phyloP scores from a whole-genome alignment of 2,329 filamentous ascomycete species.

The Ascochyta lentis region DNA sequence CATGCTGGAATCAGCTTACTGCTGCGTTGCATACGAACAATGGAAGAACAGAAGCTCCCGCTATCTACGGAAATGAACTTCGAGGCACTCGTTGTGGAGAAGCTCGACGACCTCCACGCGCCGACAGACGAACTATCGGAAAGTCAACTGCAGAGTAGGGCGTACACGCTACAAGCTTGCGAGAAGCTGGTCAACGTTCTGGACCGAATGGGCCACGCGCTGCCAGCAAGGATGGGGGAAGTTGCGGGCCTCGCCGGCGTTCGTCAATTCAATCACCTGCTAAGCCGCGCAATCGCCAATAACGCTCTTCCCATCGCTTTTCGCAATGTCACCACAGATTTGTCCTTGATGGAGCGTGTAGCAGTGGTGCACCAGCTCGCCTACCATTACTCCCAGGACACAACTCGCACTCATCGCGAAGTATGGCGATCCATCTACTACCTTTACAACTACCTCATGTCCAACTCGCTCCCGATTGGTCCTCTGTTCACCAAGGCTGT shows the following conservation, averaged over 20 bases:
- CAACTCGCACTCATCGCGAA: constrained; percentile 25
- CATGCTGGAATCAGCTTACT: constrained; percentile 16
- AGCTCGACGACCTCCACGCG: not conserved
- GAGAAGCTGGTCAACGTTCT: constrained; percentile 17
- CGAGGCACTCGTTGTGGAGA: not conserved
- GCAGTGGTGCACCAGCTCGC: constrained; percentile 43
- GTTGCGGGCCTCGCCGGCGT: constrained; percentile 14
- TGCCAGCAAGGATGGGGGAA: constrained; percentile 3
- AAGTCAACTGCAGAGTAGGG: not conserved
- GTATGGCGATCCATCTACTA: constrained; percentile 37
- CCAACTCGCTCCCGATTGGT: constrained; percentile 30
- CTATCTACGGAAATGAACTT: constrained; percentile 3
- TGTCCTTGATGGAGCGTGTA: constrained; percentile 21
- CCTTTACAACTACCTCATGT: constrained; percentile 36
- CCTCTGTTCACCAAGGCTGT: constrained; percentile 41
- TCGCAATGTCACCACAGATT: constrained; percentile 21
- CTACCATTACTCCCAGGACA: constrained; percentile 40
- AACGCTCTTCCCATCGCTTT: constrained; percentile 35
- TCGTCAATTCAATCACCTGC: constrained; percentile 37
- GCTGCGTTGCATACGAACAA: constrained; percentile 17
- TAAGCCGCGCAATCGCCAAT: constrained; percentile 29
- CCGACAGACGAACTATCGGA: not conserved
- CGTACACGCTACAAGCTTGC: constrained; percentile 9
- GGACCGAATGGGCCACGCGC: constrained; percentile 3
- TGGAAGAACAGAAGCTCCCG: constrained; percentile 15